Conservation (phyloP, 768 basidiomycete species). For the Lyophyllum shimeji region DNA sequence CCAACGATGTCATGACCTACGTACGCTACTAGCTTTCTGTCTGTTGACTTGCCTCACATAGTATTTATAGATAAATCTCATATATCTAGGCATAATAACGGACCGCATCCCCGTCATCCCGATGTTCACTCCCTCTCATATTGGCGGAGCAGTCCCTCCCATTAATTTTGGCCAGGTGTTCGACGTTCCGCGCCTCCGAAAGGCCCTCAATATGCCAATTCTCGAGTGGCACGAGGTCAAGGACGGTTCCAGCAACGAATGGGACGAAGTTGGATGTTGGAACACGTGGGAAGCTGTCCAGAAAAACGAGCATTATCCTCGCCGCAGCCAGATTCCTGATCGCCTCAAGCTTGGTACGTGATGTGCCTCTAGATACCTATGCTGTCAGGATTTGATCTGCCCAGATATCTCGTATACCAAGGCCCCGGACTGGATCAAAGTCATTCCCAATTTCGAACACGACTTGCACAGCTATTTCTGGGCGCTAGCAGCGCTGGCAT, state of each 20-base stretch:
- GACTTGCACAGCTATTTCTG: conserved; percentile 47
- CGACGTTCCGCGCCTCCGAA: conserved; percentile 52
- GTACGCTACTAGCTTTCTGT: conserved; percentile 23
- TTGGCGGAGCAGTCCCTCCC: conserved; percentile 46
- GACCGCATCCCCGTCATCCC: conserved; percentile 59
- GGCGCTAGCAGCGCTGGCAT: conserved; percentile 45
- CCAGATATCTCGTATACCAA: conserved; percentile 55
- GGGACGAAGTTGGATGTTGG: conserved; percentile 60
- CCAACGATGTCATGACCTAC: conserved; percentile 79
- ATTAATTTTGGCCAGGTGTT: conserved; percentile 62
- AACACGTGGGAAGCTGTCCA: conserved; percentile 50
- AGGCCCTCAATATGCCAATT: conserved; percentile 43
- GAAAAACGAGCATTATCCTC: conserved; percentile 34
- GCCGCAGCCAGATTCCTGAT: conserved; percentile 34
- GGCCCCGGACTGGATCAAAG: conserved; percentile 47
- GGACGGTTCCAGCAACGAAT: conserved; percentile 33
- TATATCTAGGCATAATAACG: conserved; percentile 60
- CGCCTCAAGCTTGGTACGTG: conserved; percentile 41
- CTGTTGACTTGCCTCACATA: not conserved
- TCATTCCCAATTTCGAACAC: conserved; percentile 42
- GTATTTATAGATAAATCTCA: conserved; percentile 44
- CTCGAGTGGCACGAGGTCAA: conserved; percentile 70
- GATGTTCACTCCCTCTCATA: conserved; percentile 58
- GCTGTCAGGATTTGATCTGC: conserved; percentile 15
- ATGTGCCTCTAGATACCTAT: not conserved